Evolutionary conservation across 352 stramenopile genomes (phyloP), one percentile per base, ranked within the genome.

Genomic region (Phytophthora crassamura): DNA sequence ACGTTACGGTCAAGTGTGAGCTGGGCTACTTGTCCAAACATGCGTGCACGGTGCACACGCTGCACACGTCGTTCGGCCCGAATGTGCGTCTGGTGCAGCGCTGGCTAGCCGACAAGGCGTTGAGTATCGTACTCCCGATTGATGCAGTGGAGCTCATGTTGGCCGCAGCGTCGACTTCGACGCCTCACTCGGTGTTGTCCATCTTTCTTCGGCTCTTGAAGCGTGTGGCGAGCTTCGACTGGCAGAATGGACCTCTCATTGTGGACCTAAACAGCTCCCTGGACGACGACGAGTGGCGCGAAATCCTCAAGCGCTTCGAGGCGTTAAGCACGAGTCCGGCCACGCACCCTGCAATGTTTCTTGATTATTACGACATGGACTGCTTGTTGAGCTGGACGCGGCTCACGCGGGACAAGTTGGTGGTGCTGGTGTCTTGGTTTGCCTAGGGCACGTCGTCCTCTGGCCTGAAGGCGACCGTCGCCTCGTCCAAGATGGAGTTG

Each of bases 101-200:
- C n/a, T 97, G 89, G 89, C 59, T 97, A 9, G 86, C 84, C 1
- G 78, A 88, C 61, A 93, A 96, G 46, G 81, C 84, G 30, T 58
- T 94, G 72, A 89, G 80, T 34, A 92, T 93, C 42, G 62, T 77
- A 2, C 20, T 97, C 32, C 57, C 65, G 5, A 70, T 95, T 10
- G 83, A 95, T 70, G n/a, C n/a, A n/a, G 84, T 95, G 25, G 89
- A 97, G 60, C 66, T 97, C 14, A 45, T 97, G 2, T 85, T 97
- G 2, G 89, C 89, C 0, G 76, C 76, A 12, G 67, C 75, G 16
- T 64, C 80, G 1, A 79, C 76, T 5, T 81, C 75, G 14, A 75
- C 72, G 22, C 89, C 89, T 14, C 82, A 86, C 53, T 95, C 87
- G 14, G 79, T 94, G 42, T 54, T 94, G 15, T 93, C 86, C 8